Base-by-base conservation (phyloP, 176 grass and related monocot species). In the Chrysopogon serrulatus region DNA sequence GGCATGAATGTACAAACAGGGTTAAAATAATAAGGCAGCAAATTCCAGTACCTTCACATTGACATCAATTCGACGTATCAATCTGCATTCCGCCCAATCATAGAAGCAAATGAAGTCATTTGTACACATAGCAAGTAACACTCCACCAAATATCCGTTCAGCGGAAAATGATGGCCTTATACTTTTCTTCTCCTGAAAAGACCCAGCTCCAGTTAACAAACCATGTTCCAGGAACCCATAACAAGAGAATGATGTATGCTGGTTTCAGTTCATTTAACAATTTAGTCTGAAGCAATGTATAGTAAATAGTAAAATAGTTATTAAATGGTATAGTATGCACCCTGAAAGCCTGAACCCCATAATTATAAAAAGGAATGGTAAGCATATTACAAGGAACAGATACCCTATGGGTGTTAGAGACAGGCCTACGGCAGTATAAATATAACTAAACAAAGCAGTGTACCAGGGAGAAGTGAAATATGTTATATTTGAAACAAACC, bases 91-190 rank as follows among this genome's bases (percentile, higher is more conserved):
- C 4, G 71, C 87, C 96, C 93, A 98, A 77, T 98, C 93, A 44
- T 96, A 92, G 78, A 98, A 98, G 60, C 96, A 98, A 88, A 98
- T 94, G 77, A 98, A 96, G 54, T 98, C 93, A 94, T 96, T 98
- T 75, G 96, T 94, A 73, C 96, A 96, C 96, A 96, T 98, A 80
- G 96, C 93, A 37, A 98, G 80, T 43, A 95, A 91, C 85, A 86
- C 79, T 74, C 96, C 96, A 42, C 96, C 96, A 94, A 89, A 98
- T 71, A 98, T 93, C 42, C 74, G 91, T 53, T 98, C 96, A 57
- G 81, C 79, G 32, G 96, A 98, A 79, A 98, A 98, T 63, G 96
- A 62, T 78, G 96, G 91, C 32, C 96, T 83, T 64, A 94, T 92
- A 76, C 91, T 96, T 90, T 98, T 98, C 81, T 87, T 98, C 87